Percentiles rank a stretch among this genome's conserved stretches.
phyloP scores from a whole-genome alignment of 495 filamentous ascomycete species.

The Jackrogersella minutella region DNA sequence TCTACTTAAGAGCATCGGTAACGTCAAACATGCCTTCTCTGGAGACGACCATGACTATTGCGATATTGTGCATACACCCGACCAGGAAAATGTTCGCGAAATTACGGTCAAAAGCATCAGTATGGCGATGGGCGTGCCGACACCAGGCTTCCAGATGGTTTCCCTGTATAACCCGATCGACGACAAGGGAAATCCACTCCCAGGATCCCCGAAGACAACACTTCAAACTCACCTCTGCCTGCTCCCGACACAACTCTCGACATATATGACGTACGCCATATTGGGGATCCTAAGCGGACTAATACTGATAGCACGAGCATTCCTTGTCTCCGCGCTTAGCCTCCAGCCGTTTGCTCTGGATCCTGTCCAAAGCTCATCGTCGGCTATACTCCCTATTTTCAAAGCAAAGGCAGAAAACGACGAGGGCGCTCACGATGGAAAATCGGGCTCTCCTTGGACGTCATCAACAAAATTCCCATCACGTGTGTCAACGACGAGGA shows the following conservation, averaged over 20 bases:
- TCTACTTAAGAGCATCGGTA: conserved; percentile 74
- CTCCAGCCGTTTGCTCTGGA: conserved; percentile 57
- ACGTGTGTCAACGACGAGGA: conserved; percentile 32
- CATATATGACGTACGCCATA: conserved; percentile 78
- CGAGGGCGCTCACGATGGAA: conserved; percentile 43
- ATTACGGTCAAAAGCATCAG: conserved; percentile 94
- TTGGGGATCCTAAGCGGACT: conserved; percentile 67
- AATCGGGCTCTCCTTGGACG: conserved; percentile 26
- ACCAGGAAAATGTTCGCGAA: conserved; percentile 72
- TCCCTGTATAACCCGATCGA: conserved; percentile 93
- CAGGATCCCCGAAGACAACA: conserved; percentile 58
- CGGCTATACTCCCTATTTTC: conserved; percentile 52
- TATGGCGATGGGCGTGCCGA: conserved; percentile 96
- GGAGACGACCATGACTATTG: conserved; percentile 99
- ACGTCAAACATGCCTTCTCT: conserved; percentile 83
- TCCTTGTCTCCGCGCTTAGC: conserved; percentile 59
- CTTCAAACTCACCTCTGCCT: conserved; percentile 90
- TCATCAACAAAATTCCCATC: conserved; percentile 42
- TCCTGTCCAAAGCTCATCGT: conserved; percentile 25
- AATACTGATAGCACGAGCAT: conserved; percentile 67
- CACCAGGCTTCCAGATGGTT: conserved; percentile 85
- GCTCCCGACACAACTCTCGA: conserved; percentile 83
- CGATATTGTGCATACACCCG: conserved; percentile 77
- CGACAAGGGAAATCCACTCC: conserved; percentile 63
- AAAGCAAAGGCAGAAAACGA: conserved; percentile 58